A percentile compares a stretch with the other conserved stretches of the same genome.
Conservation (phyloP, 2,329 filamentous ascomycete species). For the Pseudogymnoascus sp. region DNA sequence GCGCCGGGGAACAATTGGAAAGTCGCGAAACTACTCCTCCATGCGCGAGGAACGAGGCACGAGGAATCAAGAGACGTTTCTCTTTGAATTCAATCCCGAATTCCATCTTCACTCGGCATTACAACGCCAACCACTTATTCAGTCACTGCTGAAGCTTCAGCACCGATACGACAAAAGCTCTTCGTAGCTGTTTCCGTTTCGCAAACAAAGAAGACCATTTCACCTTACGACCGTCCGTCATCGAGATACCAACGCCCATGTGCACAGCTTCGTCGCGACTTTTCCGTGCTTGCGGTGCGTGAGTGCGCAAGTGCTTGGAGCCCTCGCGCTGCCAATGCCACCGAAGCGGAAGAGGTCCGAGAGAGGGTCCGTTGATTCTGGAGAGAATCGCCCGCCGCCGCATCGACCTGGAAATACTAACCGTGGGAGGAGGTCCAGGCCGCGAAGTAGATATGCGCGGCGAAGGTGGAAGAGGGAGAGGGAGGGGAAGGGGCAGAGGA, state of each 20-base stretch:
- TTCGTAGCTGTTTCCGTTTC: background rate
- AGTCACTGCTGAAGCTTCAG: background rate
- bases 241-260: background rate
- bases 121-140: background rate
- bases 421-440: constrained; percentile 45
- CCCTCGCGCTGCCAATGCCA: constrained; percentile 1
- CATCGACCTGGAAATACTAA: constrained; percentile 53
- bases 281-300: constrained; percentile 1
- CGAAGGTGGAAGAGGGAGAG: constrained; percentile 40
- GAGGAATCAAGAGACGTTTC: constrained; percentile 7
- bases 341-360: constrained; percentile 32
- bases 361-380: constrained; percentile 33
- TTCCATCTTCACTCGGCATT: background rate
- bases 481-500: constrained; percentile 40
- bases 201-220: background rate
- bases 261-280: constrained; percentile 2
- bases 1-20: background rate
- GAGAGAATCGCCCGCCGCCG: constrained; percentile 49
- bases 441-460: constrained; percentile 44
- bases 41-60: constrained; percentile 7
- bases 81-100: background rate
- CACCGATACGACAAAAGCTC: background rate
- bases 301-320: constrained; percentile 7
- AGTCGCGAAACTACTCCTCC: constrained; percentile 11
- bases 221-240: constrained; percentile 3